Conservation (phyloP, 768 basidiomycete genomes). For the Amanita polypyramis region DNA sequence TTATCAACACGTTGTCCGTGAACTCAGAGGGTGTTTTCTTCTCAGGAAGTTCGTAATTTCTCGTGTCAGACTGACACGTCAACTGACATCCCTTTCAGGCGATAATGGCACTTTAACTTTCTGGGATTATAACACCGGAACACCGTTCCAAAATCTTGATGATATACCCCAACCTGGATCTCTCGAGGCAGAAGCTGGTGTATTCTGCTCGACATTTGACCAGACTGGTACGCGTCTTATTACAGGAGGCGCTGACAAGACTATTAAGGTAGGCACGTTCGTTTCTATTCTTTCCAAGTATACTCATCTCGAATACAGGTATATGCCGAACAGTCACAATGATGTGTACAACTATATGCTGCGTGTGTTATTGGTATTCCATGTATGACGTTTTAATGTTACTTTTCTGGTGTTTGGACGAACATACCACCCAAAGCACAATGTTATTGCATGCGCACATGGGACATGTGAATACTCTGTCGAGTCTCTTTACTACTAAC, state of each 20-base stretch:
- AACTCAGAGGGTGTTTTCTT: constrained; percentile 96
- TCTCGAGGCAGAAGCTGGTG: constrained; percentile 91
- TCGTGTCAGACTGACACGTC: not conserved
- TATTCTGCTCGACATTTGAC: constrained; percentile 97
- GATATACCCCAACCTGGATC: constrained; percentile 97
- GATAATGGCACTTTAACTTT: constrained; percentile 88
- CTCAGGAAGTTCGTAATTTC: constrained; percentile 66
- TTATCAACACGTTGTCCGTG: constrained; percentile 91
- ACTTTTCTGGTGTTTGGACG: not conserved
- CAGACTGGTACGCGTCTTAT: constrained; percentile 89
- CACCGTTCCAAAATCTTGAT: constrained; percentile 89
- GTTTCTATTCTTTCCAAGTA: not conserved
- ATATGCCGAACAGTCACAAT: constrained; percentile 65
- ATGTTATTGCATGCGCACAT: not conserved
- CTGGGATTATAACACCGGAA: constrained; percentile 94
- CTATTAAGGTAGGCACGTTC: constrained; percentile 68
- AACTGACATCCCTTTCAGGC: constrained; percentile 2
- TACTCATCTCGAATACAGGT: constrained; percentile 20
- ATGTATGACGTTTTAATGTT: not conserved
- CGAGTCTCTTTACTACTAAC: constrained; percentile 1
- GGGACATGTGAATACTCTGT: constrained; percentile 7
- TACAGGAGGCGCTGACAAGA: constrained; percentile 97
- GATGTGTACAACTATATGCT: constrained; percentile 9
- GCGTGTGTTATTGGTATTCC: not conserved
- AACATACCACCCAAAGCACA: not conserved